Evolutionary conservation across 2,329 filamentous ascomycete genomes (phyloP).

Genomic region (Neofusicoccum cordaticola): DNA sequence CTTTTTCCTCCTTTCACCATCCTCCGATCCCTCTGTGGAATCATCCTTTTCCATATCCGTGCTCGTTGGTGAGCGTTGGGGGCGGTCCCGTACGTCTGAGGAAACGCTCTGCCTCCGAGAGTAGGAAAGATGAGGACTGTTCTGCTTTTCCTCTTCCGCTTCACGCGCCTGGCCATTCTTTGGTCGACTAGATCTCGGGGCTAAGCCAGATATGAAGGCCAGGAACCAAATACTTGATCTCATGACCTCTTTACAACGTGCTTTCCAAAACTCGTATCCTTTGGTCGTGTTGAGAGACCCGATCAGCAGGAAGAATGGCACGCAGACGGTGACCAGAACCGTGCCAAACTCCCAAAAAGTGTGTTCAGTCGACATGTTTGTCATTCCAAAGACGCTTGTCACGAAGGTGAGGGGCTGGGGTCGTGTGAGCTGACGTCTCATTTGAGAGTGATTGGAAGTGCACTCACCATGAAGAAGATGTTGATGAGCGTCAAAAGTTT

Average conservation of each 20-base stretch:
- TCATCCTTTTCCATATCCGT: neutral
- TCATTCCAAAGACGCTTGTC: slow-evolving; percentile 58
- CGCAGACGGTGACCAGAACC: slow-evolving; percentile 41
- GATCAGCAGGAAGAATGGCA: slow-evolving; percentile 48
- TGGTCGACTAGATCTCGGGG: neutral
- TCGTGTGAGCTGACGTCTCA: too few species aligned
- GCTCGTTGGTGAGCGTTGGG: neutral
- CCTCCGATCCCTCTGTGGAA: neutral
- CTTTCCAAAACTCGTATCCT: slow-evolving; percentile 38
- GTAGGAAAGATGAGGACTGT: neutral
- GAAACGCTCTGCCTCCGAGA: neutral
- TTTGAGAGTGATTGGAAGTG: neutral
- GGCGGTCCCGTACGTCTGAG: neutral
- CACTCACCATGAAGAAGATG: slow-evolving; percentile 53
- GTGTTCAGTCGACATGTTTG: slow-evolving; percentile 41
- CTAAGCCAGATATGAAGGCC: slow-evolving; percentile 2
- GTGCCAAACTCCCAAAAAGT: slow-evolving; percentile 41
- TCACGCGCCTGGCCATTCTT: neutral
- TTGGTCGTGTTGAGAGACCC: slow-evolving; percentile 43
- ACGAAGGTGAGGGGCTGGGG: slow-evolving; percentile 56
- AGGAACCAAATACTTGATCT: slow-evolving; percentile 18
- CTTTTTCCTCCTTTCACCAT: neutral
- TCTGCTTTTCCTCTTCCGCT: neutral
- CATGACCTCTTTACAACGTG: slow-evolving; percentile 11
- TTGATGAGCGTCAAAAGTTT: slow-evolving; percentile 59